Conservation (phyloP, 352 stramenopile genomes). For the Phytophthora hybrid region DNA sequence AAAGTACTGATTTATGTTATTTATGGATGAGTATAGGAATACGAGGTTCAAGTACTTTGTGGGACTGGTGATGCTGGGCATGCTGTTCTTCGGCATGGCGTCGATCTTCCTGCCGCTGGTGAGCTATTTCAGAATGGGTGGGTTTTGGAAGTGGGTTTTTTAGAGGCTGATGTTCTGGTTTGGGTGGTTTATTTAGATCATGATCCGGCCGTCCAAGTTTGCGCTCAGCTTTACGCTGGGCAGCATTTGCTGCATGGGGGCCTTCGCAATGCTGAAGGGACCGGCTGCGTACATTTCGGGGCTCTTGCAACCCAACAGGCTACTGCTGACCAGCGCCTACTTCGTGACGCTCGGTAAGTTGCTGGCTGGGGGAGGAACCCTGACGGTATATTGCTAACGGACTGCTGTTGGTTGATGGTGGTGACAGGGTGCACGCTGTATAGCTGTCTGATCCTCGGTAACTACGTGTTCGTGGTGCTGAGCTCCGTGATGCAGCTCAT, state of each 20-base stretch:
- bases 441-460: conserved; percentile 83
- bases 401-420: background rate
- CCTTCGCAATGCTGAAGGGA: conserved; percentile 82
- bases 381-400: background rate
- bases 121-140: background rate
- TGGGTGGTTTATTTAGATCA: conserved; percentile 50
- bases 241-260: conserved; percentile 78
- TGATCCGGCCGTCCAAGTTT: conserved; percentile 86
- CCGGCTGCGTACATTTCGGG: conserved; percentile 61
- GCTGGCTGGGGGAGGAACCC: background rate
- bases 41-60: conserved; percentile 88
- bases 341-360: conserved; percentile 72
- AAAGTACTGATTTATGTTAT: too few relatives aligned
- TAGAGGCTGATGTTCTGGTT: too few relatives aligned
- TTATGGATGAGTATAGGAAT: conserved; percentile 45
- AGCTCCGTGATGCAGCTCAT: conserved; percentile 75
- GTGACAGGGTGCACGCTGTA: conserved; percentile 72
- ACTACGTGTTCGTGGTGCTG: conserved; percentile 86
- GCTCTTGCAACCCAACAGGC: conserved; percentile 68
- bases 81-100: conserved; percentile 88
- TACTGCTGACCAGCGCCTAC: conserved; percentile 75
- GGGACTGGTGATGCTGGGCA: conserved; percentile 64
- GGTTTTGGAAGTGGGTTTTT: background rate
- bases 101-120: conserved; percentile 80
- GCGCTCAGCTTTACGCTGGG: conserved; percentile 85